These are phyloP conservation scores for Tetradesmus obliquus DNA, from an alignment of 139 green algal species.

Conservation along the genomic window DNA sequence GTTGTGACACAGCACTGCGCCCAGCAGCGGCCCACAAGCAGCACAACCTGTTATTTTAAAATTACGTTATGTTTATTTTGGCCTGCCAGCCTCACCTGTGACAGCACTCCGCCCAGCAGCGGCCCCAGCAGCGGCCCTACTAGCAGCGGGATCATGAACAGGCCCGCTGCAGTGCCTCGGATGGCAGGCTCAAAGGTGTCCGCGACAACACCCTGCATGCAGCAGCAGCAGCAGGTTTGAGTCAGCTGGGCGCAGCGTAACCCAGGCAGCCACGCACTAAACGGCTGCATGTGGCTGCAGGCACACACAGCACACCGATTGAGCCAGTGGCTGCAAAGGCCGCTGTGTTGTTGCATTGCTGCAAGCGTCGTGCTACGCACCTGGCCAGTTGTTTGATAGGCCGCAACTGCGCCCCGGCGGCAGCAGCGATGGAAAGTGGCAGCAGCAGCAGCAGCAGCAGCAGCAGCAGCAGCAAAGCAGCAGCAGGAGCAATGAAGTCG, in stretches of 20 bases:
- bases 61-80: too few species aligned
- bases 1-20: not conserved
- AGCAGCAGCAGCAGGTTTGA: not conserved
- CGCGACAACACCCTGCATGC: slow-evolving; percentile 1
- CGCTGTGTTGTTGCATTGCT: not conserved
- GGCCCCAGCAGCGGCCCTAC: slow-evolving; percentile 26
- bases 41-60: not conserved
- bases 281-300: not conserved
- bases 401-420: not conserved
- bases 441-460: not conserved
- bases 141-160: slow-evolving; percentile 42
- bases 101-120: slow-evolving; percentile 13
- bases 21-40: not conserved
- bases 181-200: slow-evolving; percentile 12
- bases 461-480: not conserved
- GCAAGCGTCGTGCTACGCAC: not conserved
- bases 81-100: not conserved
- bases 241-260: too few species aligned
- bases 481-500: too few species aligned
- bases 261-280: too few species aligned
- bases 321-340: not conserved
- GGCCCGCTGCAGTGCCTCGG: slow-evolving; percentile 6
- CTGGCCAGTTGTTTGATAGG: not conserved
- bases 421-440: not conserved
- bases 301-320: not conserved